phyloP scores from a whole-genome alignment of 106 monocot genomes.

The Dendrobium nobile region DNA sequence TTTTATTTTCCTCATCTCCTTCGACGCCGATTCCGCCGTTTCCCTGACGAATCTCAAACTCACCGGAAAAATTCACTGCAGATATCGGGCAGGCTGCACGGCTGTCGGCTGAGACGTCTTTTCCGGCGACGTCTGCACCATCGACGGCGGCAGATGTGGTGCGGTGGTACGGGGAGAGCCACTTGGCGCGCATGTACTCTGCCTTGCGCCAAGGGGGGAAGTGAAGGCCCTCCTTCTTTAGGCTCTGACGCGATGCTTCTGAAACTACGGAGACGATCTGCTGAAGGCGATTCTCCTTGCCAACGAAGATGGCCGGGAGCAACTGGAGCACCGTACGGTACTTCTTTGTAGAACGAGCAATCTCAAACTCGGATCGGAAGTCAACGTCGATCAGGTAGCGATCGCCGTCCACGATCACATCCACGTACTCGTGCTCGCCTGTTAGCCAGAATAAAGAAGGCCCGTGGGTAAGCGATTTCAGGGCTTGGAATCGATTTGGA shows the following conservation, averaged over 20 bases:
- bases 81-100: background rate
- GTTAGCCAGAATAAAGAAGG: background rate
- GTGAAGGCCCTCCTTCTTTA: constrained; percentile 72
- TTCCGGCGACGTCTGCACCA: background rate
- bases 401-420: constrained; percentile 47
- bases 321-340: constrained; percentile 47
- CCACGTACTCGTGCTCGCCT: constrained; percentile 68
- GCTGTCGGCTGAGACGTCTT: constrained; percentile 12
- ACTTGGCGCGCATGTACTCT: constrained; percentile 65
- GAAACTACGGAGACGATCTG: constrained; percentile 51
- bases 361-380: constrained; percentile 74
- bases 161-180: constrained; percentile 34
- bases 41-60: background rate
- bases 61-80: constrained; percentile 8
- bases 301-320: constrained; percentile 61
- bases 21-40: background rate
- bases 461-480: background rate
- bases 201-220: constrained; percentile 67
- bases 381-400: constrained; percentile 55
- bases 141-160: background rate
- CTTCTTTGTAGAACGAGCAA: constrained; percentile 55
- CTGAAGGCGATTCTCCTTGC: constrained; percentile 32
- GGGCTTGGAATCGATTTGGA: background rate
- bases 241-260: constrained; percentile 50
- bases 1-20: constrained; percentile 1